Evolutionary conservation across 192 early-diverging fungal species (phyloP), one percentile per base, ranked within the genome.

Genomic region (Chytriomyces hyalinus): DNA sequence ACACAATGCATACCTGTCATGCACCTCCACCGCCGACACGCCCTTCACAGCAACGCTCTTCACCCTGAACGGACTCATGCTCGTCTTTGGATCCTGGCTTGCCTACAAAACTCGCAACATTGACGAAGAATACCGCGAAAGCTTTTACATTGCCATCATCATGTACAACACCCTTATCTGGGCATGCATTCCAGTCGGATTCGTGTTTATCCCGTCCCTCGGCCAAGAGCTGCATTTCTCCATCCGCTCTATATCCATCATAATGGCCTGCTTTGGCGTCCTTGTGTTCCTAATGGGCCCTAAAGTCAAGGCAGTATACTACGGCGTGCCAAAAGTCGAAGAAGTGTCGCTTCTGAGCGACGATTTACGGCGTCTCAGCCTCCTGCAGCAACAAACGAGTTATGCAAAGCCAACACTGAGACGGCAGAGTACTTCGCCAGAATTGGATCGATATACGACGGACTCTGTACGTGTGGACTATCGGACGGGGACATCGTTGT

Each of bases 111-210:
- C 53, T 0, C 53, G 53, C 53, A 57, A 57, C 53, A 20, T 57
- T 13, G 53, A 57, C 20, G 53, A 57, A 57, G 20, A 13, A 57
- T 57, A 57, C 53, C 53, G 53, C 20, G 53, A 57, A 57, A 57
- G 53, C 4, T 57, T 57, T 57, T 57, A 20, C 15, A 57, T 57
- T 2, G 53, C 53, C 13, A 57, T 57, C 53, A 57, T 57, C 53
- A 57, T 57, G 53, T 57, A 57, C 53, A 57, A 57, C 53, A 57
- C 53, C 20, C 53, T 57, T 4, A 57, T 57, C 20, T 57, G 53
- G 53, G 53, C 15, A 57, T 13, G 15, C 53, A 57, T 57, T 5
- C 15, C 53, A 0, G 13, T 13, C 20, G 13, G 15, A 13, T 20
- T 57, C 53, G 53, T 57, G 15, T 57, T 57, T 57, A 20, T 57